Conservation (phyloP, 768 basidiomycete genomes). For the Arthromyces matolae region DNA sequence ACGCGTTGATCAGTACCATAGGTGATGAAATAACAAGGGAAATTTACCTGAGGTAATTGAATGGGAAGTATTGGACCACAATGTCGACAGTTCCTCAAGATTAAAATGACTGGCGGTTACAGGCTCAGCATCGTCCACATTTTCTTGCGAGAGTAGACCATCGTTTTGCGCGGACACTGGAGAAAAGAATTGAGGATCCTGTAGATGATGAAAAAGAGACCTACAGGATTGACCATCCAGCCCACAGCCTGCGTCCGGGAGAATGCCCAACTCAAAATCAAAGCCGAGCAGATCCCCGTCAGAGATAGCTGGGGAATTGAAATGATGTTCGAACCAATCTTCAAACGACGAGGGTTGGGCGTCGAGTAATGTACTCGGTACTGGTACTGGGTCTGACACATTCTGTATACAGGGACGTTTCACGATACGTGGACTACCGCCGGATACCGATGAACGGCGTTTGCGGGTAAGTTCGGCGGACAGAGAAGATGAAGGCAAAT, state of each 20-base stretch:
- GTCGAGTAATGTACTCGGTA: constrained; percentile 29
- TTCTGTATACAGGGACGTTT: constrained; percentile 24
- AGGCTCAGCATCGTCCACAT: too few species aligned
- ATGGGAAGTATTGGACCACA: not conserved
- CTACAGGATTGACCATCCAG: not conserved
- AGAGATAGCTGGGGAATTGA: constrained; percentile 25
- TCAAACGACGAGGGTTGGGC: constrained; percentile 22
- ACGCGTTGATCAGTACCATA: too few species aligned
- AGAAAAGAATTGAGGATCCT: not conserved
- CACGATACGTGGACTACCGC: constrained; percentile 6
- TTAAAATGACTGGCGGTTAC: not conserved
- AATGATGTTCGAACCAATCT: constrained; percentile 31
- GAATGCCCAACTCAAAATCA: constrained; percentile 23
- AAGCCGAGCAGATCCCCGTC: constrained; percentile 16
- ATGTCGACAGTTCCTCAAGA: not conserved
- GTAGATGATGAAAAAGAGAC: not conserved
- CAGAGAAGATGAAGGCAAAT: constrained; percentile 3
- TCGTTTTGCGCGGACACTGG: not conserved
- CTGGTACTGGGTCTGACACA: constrained; percentile 21
- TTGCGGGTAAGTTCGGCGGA: constrained; percentile 25
- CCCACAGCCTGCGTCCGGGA: not conserved
- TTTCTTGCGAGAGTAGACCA: too few species aligned
- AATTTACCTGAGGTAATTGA: not conserved
- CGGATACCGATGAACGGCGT: constrained; percentile 33
- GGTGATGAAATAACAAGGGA: too few species aligned